Evolutionary conservation across 768 basidiomycete species (phyloP), one percentile per base, ranked within the genome.

Genomic region (Boletus reticulatus): DNA sequence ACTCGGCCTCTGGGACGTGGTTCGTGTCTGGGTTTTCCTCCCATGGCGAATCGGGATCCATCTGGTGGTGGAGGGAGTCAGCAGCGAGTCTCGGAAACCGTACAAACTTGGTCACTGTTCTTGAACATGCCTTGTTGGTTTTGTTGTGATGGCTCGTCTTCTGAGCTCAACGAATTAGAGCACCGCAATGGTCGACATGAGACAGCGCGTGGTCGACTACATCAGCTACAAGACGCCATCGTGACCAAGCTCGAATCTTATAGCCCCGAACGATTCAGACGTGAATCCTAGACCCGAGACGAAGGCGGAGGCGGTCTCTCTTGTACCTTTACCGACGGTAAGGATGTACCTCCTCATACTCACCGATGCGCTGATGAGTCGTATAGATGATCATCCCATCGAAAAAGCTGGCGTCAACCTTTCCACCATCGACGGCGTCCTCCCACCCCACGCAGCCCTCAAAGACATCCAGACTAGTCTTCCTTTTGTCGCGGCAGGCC

Each of bases 31-130:
- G 69, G 42, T 74, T 69, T 56, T 84, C 81, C 55, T 82, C 81
- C 87, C 87, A 88, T 11, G 82, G 82, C 5, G 81, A 81, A 58
- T 86, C 81, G 19, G 44, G 32, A 19, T 63, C 66, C 66, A 67
- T 68, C 20, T 8, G 43, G 31, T 9, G 12, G 14, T n/a, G 41
- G 16, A 13, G 13, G 36, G 27, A 27, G 27, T 27, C n/a, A n/a
- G 1, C 27, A 29, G 27, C 27, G 27, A 29, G 27, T 29, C 27
- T 29, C 27, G 27, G 27, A 27, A 27, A 8, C 8, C 7, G 27
- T 29, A 29, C 27, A 29, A 29, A 29, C 27, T 9, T 29, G 27
- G 27, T 29, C 27, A 29, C 27, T 22, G 22, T 22, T 22, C 22
- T 27, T 27, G 5, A 27, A 27, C 8, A 29, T 27, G 27, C 27